A percentile compares a stretch with the other conserved stretches of the same genome.
These are phyloP conservation scores for Euphrasia confusa DNA, from an alignment of 257 asterid genomes.

Conservation along the genomic window DNA sequence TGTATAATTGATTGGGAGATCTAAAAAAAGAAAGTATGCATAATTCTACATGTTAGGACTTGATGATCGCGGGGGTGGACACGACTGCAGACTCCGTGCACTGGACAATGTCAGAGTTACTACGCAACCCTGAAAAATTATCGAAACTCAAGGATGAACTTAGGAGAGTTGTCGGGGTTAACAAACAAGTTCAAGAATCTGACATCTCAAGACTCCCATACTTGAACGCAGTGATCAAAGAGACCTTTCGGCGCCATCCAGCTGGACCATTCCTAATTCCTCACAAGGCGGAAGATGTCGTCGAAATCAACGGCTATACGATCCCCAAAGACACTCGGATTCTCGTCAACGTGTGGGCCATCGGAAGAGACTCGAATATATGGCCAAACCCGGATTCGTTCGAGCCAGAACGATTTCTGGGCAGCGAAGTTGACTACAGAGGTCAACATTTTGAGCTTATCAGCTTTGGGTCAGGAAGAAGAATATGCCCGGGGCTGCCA, in stretches of 20 bases:
- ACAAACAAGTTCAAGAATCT: neutral
- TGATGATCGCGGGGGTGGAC: neutral
- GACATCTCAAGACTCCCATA: constrained; percentile 12
- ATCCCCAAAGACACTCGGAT: neutral
- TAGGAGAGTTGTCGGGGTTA: neutral
- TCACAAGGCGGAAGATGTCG: neutral
- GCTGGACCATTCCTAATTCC: neutral
- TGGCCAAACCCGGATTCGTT: constrained; percentile 9
- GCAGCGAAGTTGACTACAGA: neutral
- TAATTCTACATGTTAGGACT: neutral
- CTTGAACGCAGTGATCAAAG: constrained; percentile 10
- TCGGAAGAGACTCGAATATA: neutral
- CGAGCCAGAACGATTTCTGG: constrained; percentile 10
- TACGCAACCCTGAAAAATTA: neutral
- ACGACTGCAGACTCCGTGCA: neutral
- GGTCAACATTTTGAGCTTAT: constrained; percentile 11
- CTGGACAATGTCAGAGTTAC: constrained; percentile 6
- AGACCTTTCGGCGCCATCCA: constrained; percentile 2
- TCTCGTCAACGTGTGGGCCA: constrained; percentile 8
- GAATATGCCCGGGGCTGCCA: constrained; percentile 8
- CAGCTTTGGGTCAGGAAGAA: neutral
- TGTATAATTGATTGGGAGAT: too few species aligned
- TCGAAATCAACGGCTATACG: neutral
- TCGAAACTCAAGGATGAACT: constrained; percentile 1
- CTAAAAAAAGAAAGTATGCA: too few species aligned